Evolutionary conservation across 1,284 basidiomycete species (phyloP).

Genomic region (Rhodotorula sp.): DNA sequence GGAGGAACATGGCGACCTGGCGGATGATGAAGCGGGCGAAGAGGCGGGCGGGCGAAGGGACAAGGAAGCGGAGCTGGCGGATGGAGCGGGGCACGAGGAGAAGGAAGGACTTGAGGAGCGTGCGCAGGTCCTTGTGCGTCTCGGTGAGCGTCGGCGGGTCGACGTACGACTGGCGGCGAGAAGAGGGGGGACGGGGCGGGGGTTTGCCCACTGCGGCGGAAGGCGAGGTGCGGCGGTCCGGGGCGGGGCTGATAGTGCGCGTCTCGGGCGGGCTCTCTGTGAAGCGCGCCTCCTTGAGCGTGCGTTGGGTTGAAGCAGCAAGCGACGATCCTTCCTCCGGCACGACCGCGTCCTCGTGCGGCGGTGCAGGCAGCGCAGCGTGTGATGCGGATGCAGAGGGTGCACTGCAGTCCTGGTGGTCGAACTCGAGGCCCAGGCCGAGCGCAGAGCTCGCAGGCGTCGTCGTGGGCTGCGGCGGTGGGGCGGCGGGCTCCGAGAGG

Average conservation of each 20-base stretch:
- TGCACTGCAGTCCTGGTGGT: background rate
- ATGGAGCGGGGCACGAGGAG: constrained; percentile 40
- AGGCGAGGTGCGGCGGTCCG: background rate
- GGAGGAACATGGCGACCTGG: constrained; percentile 41
- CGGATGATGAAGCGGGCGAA: constrained; percentile 39
- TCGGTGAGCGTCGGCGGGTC: constrained; percentile 27
- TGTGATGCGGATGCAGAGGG: background rate
- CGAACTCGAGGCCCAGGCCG: background rate
- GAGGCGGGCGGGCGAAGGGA: constrained; percentile 37
- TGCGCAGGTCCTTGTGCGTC: constrained; percentile 40
- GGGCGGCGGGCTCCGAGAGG: background rate
- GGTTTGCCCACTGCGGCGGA: background rate
- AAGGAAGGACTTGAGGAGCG: constrained; percentile 41
- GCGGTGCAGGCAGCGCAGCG: no score
- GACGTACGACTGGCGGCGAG: constrained; percentile 4
- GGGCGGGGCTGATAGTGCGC: constrained; percentile 15
- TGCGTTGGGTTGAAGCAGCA: background rate
- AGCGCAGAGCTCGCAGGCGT: background rate
- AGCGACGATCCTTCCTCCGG: background rate
- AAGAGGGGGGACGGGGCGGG: background rate
- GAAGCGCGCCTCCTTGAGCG: constrained; percentile 12
- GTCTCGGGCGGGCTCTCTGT: constrained; percentile 11
- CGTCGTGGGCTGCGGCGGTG: background rate
- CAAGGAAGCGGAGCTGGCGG: constrained; percentile 36
- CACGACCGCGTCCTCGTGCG: background rate